These are phyloP conservation scores for Yamadazyma triangularis DNA, from an alignment of 1,139 yeast species.

Conservation along the genomic window DNA sequence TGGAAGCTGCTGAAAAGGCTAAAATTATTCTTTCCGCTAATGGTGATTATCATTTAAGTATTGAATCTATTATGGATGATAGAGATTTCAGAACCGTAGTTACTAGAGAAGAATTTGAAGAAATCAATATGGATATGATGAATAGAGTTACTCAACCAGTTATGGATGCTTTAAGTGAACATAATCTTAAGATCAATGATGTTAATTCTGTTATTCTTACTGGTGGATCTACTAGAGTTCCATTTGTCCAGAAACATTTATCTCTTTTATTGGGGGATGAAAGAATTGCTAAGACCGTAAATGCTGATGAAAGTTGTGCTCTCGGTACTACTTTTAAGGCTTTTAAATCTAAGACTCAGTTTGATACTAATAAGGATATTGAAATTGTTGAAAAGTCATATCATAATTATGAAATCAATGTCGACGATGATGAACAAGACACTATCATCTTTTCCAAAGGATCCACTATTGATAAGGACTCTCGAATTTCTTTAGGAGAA, in stretches of 20 bases:
- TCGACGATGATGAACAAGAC: slow-evolving; percentile 30
- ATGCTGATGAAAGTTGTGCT: slow-evolving; percentile 94
- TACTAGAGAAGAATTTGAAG: slow-evolving; percentile 79
- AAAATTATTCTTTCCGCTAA: slow-evolving; percentile 86
- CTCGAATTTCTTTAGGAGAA: slow-evolving; percentile 30
- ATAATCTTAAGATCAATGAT: slow-evolving; percentile 27
- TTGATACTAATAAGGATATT: slow-evolving; percentile 59
- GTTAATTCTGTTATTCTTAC: slow-evolving; percentile 70
- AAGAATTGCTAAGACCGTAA: slow-evolving; percentile 76
- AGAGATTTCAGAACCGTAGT: slow-evolving; percentile 64
- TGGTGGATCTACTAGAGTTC: slow-evolving; percentile 93
- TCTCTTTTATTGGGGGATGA: slow-evolving; percentile 54
- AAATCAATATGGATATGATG: slow-evolving; percentile 39
- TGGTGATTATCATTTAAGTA: slow-evolving; percentile 63
- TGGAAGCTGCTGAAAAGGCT: slow-evolving; percentile 84
- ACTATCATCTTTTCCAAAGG: slow-evolving; percentile 41
- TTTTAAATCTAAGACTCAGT: slow-evolving; percentile 41
- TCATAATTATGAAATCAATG: slow-evolving; percentile 34
- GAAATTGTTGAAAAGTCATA: slow-evolving; percentile 54
- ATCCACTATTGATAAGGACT: slow-evolving; percentile 22
- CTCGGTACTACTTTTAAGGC: slow-evolving; percentile 86
- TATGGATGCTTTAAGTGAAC: slow-evolving; percentile 41
- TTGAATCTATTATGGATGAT: slow-evolving; percentile 69
- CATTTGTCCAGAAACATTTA: slow-evolving; percentile 68
- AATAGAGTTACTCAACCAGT: slow-evolving; percentile 54